Evolutionary conservation across 2,329 filamentous ascomycete genomes (phyloP), one percentile per base, ranked within the genome.

Genomic region (Eurotiales sp.): DNA sequence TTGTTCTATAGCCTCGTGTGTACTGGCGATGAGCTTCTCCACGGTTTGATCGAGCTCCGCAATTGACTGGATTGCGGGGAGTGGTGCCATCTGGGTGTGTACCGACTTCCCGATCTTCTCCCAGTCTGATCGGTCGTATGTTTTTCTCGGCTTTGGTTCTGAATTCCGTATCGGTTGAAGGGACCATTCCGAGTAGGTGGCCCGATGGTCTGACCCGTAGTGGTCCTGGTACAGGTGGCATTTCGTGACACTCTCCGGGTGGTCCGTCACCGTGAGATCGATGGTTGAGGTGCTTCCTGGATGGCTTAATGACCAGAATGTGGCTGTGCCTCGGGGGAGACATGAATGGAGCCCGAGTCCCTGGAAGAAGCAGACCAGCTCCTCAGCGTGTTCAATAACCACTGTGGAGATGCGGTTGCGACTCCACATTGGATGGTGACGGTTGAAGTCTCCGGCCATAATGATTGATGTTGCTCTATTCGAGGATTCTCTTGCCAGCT

Each of bases 141-240:
- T 53, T 30, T 51, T 53, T 27, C 37, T 55, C 10, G 29, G 37
- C 30, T 60, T 57, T 3, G 34, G 23, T 23, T 34, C 45, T 37
- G 21, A 17, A 4, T 41, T 41, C 37, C 37, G 6, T 15, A 47
- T 21, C 14, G 49, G 6, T 27, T 49, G 39, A 2, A 60, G 54
- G 25, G 42, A 44, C 54, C 48, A 61, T 51, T 61, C 49, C 2
- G 59, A 60, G 50, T 61, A 61, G 5, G 43, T 63, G 10, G 42
- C 55, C 4, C 46, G 46, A 32, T 63, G 50, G 51, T 60, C 56
- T 1, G 55, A 62, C 17, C 61, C 48, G 25, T 63, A 61, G 51
- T 60, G 57, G 11, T 62, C 55, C 23, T 58, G 51, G 51, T 64
- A 61, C 1, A 61, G 55, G 4, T 59, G 52, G 45, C 49, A 64